Percentiles rank a stretch among this genome's conserved stretches.
phyloP scores from a whole-genome alignment of 139 green algal species.

The Mesotaenium endlicherianum region DNA sequence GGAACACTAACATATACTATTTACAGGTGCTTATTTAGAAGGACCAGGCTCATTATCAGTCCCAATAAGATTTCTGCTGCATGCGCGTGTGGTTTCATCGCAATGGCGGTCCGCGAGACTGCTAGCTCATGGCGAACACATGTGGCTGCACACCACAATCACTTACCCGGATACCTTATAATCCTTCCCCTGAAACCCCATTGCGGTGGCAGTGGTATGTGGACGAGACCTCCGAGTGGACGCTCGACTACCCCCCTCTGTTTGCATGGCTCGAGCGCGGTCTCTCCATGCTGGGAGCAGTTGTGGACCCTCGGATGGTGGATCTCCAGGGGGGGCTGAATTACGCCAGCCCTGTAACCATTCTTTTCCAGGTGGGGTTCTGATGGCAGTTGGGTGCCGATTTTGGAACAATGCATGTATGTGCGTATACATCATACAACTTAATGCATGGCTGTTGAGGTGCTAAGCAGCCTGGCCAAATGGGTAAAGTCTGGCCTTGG shows the following conservation, averaged over 20 bases:
- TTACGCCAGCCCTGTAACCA: conserved; percentile 67
- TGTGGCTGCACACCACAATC: neutral
- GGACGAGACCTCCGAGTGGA: conserved; percentile 87
- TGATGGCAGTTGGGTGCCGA: conserved; percentile 61
- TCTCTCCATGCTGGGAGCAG: conserved; percentile 64
- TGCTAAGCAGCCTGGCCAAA: too few relatives aligned
- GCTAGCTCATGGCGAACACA: neutral
- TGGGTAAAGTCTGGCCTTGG: too few relatives aligned
- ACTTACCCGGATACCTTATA: neutral
- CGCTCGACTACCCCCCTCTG: conserved; percentile 93
- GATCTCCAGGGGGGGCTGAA: conserved; percentile 23
- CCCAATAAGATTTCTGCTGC: neutral
- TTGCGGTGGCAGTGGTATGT: conserved; percentile 72
- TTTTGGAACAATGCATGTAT: too few relatives aligned
- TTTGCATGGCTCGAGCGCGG: conserved; percentile 92
- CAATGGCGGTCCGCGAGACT: neutral
- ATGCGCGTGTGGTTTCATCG: neutral
- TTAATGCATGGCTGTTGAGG: too few relatives aligned
- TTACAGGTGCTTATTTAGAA: too few relatives aligned
- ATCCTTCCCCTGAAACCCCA: neutral
- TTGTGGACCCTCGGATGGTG: conserved; percentile 81
- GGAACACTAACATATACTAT: too few relatives aligned
- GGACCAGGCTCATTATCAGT: neutral
- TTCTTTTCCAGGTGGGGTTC: conserved; percentile 79
- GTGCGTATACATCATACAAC: too few relatives aligned